Conservation (phyloP, 2,329 filamentous ascomycete genomes). For the Aspergillus glaucus region DNA sequence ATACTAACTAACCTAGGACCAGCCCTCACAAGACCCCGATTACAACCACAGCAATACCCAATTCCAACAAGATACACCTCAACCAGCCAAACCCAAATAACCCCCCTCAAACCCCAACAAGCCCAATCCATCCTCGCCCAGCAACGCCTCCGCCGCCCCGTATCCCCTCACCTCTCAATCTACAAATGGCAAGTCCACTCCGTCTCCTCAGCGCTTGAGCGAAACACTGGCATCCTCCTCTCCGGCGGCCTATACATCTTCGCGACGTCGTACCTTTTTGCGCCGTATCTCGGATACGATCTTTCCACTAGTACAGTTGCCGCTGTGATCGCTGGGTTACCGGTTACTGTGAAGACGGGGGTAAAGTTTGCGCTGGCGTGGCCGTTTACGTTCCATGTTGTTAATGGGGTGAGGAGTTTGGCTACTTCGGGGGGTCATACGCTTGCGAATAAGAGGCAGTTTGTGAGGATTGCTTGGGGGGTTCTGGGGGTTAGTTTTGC, state of each 20-base stretch:
- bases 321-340: slow-evolving; percentile 54
- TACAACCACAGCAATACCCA: too few species aligned
- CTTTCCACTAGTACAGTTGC: slow-evolving; percentile 54
- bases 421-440: slow-evolving; percentile 54
- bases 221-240: slow-evolving; percentile 67
- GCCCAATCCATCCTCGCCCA: slow-evolving; percentile 48
- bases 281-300: slow-evolving; percentile 63
- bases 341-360: slow-evolving; percentile 47
- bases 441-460: slow-evolving; percentile 5
- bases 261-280: slow-evolving; percentile 66
- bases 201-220: slow-evolving; percentile 65
- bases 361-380: slow-evolving; percentile 52
- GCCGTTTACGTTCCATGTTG: slow-evolving; percentile 58
- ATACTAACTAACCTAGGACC: slow-evolving; percentile 5
- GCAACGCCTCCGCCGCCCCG: slow-evolving; percentile 71
- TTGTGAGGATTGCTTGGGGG: slow-evolving; percentile 10
- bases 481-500: slow-evolving; percentile 8
- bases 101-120: too few species aligned
- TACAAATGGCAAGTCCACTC: slow-evolving; percentile 77
- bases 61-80: too few species aligned
- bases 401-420: slow-evolving; percentile 62
- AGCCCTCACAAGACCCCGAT: too few species aligned
- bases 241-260: slow-evolving; percentile 69
- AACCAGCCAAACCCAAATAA: too few species aligned
- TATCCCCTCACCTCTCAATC: slow-evolving; percentile 73